Conservation (phyloP, 2,329 filamentous ascomycete genomes). For the Fusarium nematophilum region DNA sequence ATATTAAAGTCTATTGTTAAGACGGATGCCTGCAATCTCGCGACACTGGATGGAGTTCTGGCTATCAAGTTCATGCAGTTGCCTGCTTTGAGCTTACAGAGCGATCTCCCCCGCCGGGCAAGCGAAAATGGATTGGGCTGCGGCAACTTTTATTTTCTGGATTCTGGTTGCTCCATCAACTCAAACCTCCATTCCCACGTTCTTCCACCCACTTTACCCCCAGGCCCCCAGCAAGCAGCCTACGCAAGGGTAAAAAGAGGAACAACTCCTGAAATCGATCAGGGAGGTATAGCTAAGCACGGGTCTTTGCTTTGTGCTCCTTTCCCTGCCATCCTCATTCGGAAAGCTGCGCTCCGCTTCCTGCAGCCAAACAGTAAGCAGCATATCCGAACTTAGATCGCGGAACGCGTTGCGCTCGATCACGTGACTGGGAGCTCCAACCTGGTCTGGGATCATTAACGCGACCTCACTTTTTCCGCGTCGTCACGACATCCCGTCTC, state of each 20-base stretch:
- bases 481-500: constrained; percentile 44
- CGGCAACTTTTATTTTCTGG: background rate
- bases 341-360: too few relatives aligned
- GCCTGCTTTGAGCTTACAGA: too few relatives aligned
- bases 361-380: background rate
- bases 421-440: constrained; percentile 50
- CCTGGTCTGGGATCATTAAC: constrained; percentile 55
- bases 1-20: too few relatives aligned
- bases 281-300: too few relatives aligned
- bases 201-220: background rate
- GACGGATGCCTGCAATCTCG: too few relatives aligned
- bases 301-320: too few relatives aligned
- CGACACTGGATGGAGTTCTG: too few relatives aligned
- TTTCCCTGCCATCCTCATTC: too few relatives aligned
- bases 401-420: constrained; percentile 43
- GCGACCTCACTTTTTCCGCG: constrained; percentile 57
- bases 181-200: constrained; percentile 12
- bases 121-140: background rate
- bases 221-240: background rate
- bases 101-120: too few relatives aligned
- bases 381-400: constrained; percentile 34
- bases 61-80: too few relatives aligned
- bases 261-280: too few relatives aligned
- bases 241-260: background rate
- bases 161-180: constrained; percentile 36